A percentile compares a stretch with the other conserved stretches of the same genome.
phyloP scores from a whole-genome alignment of 164 flowering plant species.

The Dillenia suffruticosa region DNA sequence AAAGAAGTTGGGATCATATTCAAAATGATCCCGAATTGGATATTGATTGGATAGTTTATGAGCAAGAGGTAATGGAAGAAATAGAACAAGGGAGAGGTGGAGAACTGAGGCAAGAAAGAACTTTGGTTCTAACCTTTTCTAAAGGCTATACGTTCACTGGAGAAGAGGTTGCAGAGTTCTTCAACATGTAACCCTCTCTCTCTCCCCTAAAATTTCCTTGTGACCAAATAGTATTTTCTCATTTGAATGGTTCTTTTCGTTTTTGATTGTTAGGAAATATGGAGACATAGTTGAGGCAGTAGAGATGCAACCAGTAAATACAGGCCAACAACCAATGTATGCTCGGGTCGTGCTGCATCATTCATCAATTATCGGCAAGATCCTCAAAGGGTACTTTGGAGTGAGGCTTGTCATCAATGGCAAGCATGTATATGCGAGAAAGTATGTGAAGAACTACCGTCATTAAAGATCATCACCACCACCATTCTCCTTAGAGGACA shows the following conservation, averaged over 20 bases:
- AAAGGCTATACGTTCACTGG: slow-evolving; percentile 49
- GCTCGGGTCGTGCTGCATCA: slow-evolving; percentile 37
- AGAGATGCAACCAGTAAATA: slow-evolving; percentile 39
- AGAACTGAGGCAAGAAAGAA: slow-evolving; percentile 20
- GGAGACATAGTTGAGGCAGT: slow-evolving; percentile 44
- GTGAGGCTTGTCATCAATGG: slow-evolving; percentile 54
- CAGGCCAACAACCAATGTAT: slow-evolving; percentile 31
- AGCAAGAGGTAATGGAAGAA: background rate
- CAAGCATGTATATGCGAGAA: slow-evolving; percentile 56
- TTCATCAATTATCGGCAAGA: slow-evolving; percentile 4
- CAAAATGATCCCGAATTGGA: background rate
- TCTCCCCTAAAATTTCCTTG: too few species aligned
- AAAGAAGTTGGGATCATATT: background rate
- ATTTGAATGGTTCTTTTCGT: too few species aligned
- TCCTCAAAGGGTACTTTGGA: slow-evolving; percentile 22
- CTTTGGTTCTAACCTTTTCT: slow-evolving; percentile 58
- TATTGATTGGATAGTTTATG: background rate
- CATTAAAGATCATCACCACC: slow-evolving; percentile 1
- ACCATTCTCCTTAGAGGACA: too few species aligned
- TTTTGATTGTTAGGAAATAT: slow-evolving; percentile 19
- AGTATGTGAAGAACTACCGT: slow-evolving; percentile 27
- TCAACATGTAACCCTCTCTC: slow-evolving; percentile 21
- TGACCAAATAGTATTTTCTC: too few species aligned
- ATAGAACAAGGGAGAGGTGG: slow-evolving; percentile 7
- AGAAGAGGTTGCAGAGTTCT: slow-evolving; percentile 31